These are phyloP conservation scores for Tolypocladium inflatum DNA, from an alignment of 2,329 filamentous ascomycete species.

Conservation along the genomic window DNA sequence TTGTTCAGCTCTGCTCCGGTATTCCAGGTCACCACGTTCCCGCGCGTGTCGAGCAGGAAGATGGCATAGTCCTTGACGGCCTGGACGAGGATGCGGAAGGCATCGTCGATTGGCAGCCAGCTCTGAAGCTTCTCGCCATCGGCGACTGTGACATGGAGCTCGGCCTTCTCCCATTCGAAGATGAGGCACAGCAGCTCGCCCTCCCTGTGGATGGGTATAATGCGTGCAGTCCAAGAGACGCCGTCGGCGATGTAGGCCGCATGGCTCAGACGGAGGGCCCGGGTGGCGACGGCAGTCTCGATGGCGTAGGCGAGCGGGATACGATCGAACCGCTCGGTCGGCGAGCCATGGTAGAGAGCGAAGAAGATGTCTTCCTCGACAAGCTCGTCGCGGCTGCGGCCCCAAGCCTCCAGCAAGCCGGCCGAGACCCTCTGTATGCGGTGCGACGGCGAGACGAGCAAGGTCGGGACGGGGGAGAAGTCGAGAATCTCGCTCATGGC, in stretches of 20 bases:
- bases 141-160: conserved; percentile 1
- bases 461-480: conserved; percentile 18
- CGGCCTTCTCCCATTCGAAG: conserved; percentile 20
- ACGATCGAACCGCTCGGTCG: conserved; percentile 14
- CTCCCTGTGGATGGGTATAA: conserved; percentile 19
- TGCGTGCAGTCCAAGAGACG: conserved; percentile 18
- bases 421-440: conserved; percentile 18
- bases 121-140: conserved; percentile 12
- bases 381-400: conserved; percentile 12
- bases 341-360: conserved; percentile 16
- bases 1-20: conserved; percentile 45
- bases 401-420: conserved; percentile 18
- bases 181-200: conserved; percentile 18
- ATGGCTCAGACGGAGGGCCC: conserved; percentile 13
- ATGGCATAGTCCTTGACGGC: conserved; percentile 54
- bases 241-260: conserved; percentile 6
- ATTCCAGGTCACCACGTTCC: conserved; percentile 50
- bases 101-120: conserved; percentile 35
- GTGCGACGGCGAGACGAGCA: conserved; percentile 19
- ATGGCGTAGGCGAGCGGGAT: conserved; percentile 15
- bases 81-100: conserved; percentile 52
- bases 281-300: conserved; percentile 16
- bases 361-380: conserved; percentile 17
- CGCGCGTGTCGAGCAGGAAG: conserved; percentile 47
- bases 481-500: conserved; percentile 14